A percentile compares a stretch with the other conserved stretches of the same genome.
Evolutionary conservation across 176 grass and related monocot species (phyloP).

Genomic region (Dendrocalamus sinicus): DNA sequence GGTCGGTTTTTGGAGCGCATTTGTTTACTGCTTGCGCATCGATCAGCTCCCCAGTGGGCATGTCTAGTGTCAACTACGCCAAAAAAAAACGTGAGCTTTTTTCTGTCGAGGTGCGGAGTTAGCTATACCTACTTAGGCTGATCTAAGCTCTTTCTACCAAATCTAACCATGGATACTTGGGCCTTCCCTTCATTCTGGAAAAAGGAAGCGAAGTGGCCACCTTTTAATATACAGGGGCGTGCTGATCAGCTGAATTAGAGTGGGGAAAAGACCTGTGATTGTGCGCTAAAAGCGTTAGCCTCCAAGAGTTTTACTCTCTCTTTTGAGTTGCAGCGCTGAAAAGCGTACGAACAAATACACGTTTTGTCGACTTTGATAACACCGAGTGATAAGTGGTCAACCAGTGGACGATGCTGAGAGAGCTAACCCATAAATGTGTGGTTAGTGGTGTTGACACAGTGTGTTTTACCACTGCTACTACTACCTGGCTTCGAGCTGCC

Average conservation of each 20-base stretch:
- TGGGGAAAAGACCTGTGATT: not conserved
- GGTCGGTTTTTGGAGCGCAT: slow-evolving; percentile 33
- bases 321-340: not conserved
- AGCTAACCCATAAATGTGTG: not conserved
- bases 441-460: not conserved
- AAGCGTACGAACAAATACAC: not conserved
- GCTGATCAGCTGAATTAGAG: not conserved
- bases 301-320: not conserved
- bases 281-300: slow-evolving; percentile 4
- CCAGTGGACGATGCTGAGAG: not conserved
- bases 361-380: not conserved
- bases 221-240: not conserved
- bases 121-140: slow-evolving; percentile 49
- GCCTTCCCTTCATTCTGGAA: slow-evolving; percentile 40
- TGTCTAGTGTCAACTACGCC: slow-evolving; percentile 28
- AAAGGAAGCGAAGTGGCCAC: not conserved
- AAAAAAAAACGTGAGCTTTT: slow-evolving; percentile 40
- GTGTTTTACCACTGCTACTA: not conserved
- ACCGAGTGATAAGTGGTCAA: not conserved
- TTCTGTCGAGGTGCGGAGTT: slow-evolving; percentile 50
- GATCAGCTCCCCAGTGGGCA: slow-evolving; percentile 12
- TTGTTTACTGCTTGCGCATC: slow-evolving; percentile 40
- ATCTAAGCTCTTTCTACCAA: slow-evolving; percentile 49
- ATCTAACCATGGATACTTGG: slow-evolving; percentile 46
- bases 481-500: not conserved